phyloP scores from a whole-genome alignment of 805 yeast genomes.

The Schwanniomyces occidentalis region DNA sequence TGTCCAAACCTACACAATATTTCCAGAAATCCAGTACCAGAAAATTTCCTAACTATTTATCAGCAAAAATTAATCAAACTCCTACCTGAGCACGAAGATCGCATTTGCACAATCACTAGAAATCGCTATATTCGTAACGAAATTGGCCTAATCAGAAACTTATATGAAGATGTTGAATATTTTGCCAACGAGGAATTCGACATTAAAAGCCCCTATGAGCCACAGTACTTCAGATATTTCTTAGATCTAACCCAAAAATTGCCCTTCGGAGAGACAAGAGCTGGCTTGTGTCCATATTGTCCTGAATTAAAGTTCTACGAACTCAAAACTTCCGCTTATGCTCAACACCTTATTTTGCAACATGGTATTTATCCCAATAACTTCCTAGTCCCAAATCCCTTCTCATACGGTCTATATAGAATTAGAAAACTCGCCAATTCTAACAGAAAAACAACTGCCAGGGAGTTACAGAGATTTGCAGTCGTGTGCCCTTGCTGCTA shows the following conservation, averaged over 20 bases:
- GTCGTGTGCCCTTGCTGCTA: slow-evolving; percentile 23
- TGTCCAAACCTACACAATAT: too few relatives aligned
- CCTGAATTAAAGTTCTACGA: slow-evolving; percentile 24
- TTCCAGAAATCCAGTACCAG: too few relatives aligned
- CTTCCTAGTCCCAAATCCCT: slow-evolving; percentile 25
- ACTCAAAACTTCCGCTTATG: slow-evolving; percentile 31
- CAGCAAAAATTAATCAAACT: too few relatives aligned
- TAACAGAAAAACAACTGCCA: slow-evolving; percentile 20
- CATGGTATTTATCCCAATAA: slow-evolving; percentile 33
- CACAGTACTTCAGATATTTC: slow-evolving; percentile 13
- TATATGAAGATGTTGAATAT: slow-evolving; percentile 16
- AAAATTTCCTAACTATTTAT: too few relatives aligned
- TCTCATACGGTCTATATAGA: slow-evolving; percentile 18
- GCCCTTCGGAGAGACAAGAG: slow-evolving; percentile 20
- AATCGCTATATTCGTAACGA: slow-evolving; percentile 9
- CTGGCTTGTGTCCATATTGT: slow-evolving; percentile 38
- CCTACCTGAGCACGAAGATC: too few relatives aligned
- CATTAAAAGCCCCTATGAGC: slow-evolving; percentile 15
- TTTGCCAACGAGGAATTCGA: slow-evolving; percentile 11
- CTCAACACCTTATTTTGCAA: slow-evolving; percentile 31
- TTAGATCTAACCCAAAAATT: slow-evolving; percentile 7
- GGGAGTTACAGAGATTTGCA: slow-evolving; percentile 18
- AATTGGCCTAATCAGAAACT: slow-evolving; percentile 7
- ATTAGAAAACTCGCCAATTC: slow-evolving; percentile 18
- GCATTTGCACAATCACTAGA: too few relatives aligned